Base-by-base conservation (phyloP, 345 rosid species). In the Combretum micranthum region DNA sequence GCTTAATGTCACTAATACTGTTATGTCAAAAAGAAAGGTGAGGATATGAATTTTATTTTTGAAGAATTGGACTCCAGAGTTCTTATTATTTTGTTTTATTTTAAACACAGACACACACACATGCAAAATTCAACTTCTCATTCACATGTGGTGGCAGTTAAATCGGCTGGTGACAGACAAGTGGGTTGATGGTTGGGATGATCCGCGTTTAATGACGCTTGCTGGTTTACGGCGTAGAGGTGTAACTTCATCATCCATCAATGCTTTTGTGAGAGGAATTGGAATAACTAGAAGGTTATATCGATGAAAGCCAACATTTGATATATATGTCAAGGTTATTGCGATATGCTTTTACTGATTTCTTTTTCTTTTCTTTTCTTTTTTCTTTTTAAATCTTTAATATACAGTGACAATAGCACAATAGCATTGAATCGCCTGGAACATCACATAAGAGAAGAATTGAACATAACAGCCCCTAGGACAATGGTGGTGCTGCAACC, bases 121-220 rank as follows among this genome's bases (percentile, higher is more conserved):
- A n/a, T n/a, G n/a, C n/a, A n/a, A n/a, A n/a, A 50, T 50, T 15
- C 15, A 16, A 50, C 20, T 16, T 50, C 25, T 57, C 15, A 46
- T 21, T 20, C 9, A 25, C 20, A n/a, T 65, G 48, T 56, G 51
- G 39, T 52, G 32, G 76, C 80, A 94, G 97, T 74, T 94, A 67
- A 90, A 90, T 64, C 78, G 71, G 67, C 70, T 94, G 51, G 99
- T 94, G 55, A 86, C 87, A 45, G 73, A 85, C 21, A 90, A 83
- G 59, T 64, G 79, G 77, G 95, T 93, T 61, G 99, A 94, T 70
- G 93, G 99, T 54, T 94, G 97, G 99, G 99, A 94, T 81, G 99
- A 94, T 70, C 99, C 96, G n/a, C 95, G 96, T 67, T 90, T 94
- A 67, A 77, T 94, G 86, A 94, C 99, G 51, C 78, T 90, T 22